A percentile compares a stretch with the other conserved stretches of the same genome.
Conservation (phyloP, 768 basidiomycete genomes). For the Collybia mongolica region DNA sequence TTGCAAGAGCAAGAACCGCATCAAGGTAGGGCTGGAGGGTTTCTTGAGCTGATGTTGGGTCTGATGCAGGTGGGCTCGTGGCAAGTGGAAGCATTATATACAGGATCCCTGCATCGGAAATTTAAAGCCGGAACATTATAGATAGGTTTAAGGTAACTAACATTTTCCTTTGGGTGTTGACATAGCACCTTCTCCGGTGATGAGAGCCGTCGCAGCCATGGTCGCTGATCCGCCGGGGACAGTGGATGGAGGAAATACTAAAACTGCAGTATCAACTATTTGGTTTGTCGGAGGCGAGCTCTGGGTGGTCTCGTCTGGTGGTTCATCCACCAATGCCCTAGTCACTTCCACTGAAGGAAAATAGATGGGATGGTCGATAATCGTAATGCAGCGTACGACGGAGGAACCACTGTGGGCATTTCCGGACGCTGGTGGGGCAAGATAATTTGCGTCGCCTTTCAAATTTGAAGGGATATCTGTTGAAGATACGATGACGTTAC, state of each 20-base stretch:
- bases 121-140: neutral
- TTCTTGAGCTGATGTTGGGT: slow-evolving; percentile 30
- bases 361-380: slow-evolving; percentile 33
- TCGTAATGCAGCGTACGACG: slow-evolving; percentile 32
- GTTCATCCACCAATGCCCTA: slow-evolving; percentile 6
- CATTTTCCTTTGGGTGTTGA: slow-evolving; percentile 75
- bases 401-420: neutral
- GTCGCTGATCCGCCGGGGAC: slow-evolving; percentile 46
- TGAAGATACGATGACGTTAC: slow-evolving; percentile 56
- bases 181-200: slow-evolving; percentile 73
- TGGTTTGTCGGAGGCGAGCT: slow-evolving; percentile 10
- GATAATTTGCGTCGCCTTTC: slow-evolving; percentile 17
- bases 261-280: slow-evolving; percentile 58
- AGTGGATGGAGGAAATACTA: slow-evolving; percentile 75
- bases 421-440: neutral
- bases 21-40: slow-evolving; percentile 59
- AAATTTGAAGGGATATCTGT: slow-evolving; percentile 30
- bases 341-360: slow-evolving; percentile 17
- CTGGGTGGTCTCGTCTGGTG: slow-evolving; percentile 17
- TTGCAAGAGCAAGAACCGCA: slow-evolving; percentile 35
- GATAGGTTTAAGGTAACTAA: slow-evolving; percentile 30
- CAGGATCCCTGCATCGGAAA: slow-evolving; percentile 48
- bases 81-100: slow-evolving; percentile 53
- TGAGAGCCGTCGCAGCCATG: slow-evolving; percentile 57
- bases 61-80: slow-evolving; percentile 4